phyloP scores from a whole-genome alignment of 2,329 filamentous ascomycete species.

The Drechslerella stenobrocha region DNA sequence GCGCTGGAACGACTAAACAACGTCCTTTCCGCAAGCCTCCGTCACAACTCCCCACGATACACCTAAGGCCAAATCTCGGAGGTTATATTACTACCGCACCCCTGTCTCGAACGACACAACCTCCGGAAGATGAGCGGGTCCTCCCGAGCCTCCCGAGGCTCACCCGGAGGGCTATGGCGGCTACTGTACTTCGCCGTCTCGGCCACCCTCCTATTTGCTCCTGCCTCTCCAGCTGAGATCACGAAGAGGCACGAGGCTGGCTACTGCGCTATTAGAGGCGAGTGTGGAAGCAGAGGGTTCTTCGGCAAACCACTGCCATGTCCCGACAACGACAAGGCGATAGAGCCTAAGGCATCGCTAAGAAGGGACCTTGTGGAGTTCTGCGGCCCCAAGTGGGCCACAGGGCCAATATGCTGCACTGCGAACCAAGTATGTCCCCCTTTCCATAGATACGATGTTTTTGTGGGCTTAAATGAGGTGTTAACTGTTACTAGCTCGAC shows the following conservation, averaged over 20 bases:
- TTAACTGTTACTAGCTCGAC: slow-evolving; percentile 64
- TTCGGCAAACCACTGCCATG: slow-evolving; percentile 90
- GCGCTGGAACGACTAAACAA: background rate
- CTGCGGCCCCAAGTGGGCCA: slow-evolving; percentile 83
- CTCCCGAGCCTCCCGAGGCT: slow-evolving; percentile 31
- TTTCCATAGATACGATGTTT: slow-evolving; percentile 3
- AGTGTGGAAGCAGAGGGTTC: slow-evolving; percentile 86
- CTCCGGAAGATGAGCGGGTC: slow-evolving; percentile 46
- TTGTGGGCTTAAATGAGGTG: background rate
- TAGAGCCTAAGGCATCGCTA: slow-evolving; percentile 70
- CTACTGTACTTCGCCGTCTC: slow-evolving; percentile 35
- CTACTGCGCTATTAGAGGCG: slow-evolving; percentile 52
- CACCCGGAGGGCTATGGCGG: slow-evolving; percentile 46
- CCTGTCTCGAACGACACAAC: slow-evolving; percentile 7
- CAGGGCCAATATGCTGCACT: slow-evolving; percentile 81
- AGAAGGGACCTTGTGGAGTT: slow-evolving; percentile 78
- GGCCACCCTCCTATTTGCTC: slow-evolving; percentile 17
- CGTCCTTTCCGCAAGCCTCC: background rate
- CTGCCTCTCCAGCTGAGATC: slow-evolving; percentile 24
- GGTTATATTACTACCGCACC: background rate
- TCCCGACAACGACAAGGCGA: slow-evolving; percentile 82
- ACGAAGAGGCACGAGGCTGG: slow-evolving; percentile 52
- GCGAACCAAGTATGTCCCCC: slow-evolving; percentile 68
- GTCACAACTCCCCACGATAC: background rate
- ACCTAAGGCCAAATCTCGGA: background rate